Evolutionary conservation across 768 basidiomycete genomes (phyloP), one percentile per base, ranked within the genome.

Genomic region (Boletus insuetus): DNA sequence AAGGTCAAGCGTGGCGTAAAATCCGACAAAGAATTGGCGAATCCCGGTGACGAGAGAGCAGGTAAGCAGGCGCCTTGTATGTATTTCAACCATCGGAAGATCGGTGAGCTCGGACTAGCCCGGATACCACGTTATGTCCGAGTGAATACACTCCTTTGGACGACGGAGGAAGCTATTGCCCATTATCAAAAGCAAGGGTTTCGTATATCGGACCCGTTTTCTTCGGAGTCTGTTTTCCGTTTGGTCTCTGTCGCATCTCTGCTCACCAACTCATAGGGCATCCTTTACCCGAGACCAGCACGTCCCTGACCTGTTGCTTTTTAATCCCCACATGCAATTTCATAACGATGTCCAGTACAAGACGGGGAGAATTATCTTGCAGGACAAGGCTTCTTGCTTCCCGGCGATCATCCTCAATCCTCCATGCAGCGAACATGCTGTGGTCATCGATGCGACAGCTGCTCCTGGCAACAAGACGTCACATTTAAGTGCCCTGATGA

Each of bases 401-500:
- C 93, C 97, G 17, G 93, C 96, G 0, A 75, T 85, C 55, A 82
- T 98, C 7, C 83, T 99, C n/a, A 80, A 84, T 20, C 89, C 91
- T 41, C 87, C 86, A 12, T 69, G 65, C 19, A 76, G 82, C 20
- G 57, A 65, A 1, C 69, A 77, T 40, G 71, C 74, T 51, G 76
- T 80, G 45, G 90, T 94, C 31, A 89, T 98, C 39, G 96, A 98
- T 70, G 94, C 93, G 13, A 98, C 94, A 12, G 89, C 94, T 39
- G 97, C 97, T 1, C 97, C 97, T 0, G 97, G 97, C 1, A 99
- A 99, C 74, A 99, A 99, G 74, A 98, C 97, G 2, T 89, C 94
- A 9, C 93, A 96, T 71, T 73, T 98, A 22, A 89, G 91, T 61
- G 92, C 94, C 22, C 74, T 98, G 42, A 92, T 98, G 89, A 68